Percentiles rank a stretch among this genome's conserved stretches.
Evolutionary conservation across 306 rosid species (phyloP).

Genomic region (Chamaecrista fasciculata): DNA sequence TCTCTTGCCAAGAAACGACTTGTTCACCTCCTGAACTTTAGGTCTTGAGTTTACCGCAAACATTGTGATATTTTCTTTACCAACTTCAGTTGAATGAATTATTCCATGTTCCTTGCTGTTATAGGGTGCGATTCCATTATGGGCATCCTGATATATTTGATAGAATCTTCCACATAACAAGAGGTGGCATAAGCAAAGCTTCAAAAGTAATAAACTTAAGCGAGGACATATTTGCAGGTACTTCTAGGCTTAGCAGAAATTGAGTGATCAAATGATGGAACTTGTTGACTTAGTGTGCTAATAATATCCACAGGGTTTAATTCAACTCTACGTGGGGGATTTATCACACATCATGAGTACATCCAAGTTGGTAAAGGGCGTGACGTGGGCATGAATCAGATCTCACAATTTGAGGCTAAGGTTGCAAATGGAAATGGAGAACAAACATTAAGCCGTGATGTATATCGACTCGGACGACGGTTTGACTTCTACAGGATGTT

Average conservation of each 20-base stretch:
- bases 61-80: not conserved
- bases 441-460: slow-evolving; percentile 51
- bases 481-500: slow-evolving; percentile 56
- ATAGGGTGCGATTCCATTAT: slow-evolving; percentile 56
- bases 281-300: slow-evolving; percentile 3
- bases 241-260: not conserved
- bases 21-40: not conserved
- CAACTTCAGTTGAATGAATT: not conserved
- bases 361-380: slow-evolving; percentile 60
- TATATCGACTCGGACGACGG: slow-evolving; percentile 53
- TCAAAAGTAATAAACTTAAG: slow-evolving; percentile 52
- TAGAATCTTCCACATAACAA: slow-evolving; percentile 50
- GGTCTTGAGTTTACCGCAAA: not conserved
- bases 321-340: slow-evolving; percentile 54
- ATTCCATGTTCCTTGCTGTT: slow-evolving; percentile 8
- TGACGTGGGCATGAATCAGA: slow-evolving; percentile 57
- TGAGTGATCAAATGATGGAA: not conserved
- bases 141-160: slow-evolving; percentile 59
- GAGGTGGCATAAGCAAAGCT: slow-evolving; percentile 58
- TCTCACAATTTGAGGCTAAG: slow-evolving; percentile 52
- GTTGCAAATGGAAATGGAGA: slow-evolving; percentile 58
- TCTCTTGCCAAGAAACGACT: not conserved
- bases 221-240: slow-evolving; percentile 56
- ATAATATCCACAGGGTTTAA: slow-evolving; percentile 41
- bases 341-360: slow-evolving; percentile 56